Conservation (phyloP, 2,329 filamentous ascomycete species). For the Arthrobotrys conoides region DNA sequence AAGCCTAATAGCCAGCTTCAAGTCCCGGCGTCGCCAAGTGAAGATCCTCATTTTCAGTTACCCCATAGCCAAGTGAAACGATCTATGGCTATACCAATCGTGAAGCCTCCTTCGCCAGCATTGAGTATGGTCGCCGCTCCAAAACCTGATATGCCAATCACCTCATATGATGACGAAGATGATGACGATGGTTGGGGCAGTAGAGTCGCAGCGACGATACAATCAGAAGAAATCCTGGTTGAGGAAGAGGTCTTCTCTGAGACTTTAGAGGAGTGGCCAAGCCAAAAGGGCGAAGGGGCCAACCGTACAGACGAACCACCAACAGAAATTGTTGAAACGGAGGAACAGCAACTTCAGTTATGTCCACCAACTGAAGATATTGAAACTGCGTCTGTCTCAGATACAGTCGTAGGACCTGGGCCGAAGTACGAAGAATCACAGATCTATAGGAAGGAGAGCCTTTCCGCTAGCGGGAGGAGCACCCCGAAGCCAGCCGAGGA, state of each 20-base stretch:
- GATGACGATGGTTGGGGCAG: constrained; percentile 5
- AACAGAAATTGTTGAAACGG: not conserved
- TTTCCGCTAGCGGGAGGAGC: not conserved
- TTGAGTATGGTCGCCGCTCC: constrained; percentile 8
- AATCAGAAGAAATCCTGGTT: not conserved
- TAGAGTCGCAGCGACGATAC: not conserved
- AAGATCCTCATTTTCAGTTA: constrained; percentile 31
- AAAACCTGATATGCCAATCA: constrained; percentile 26
- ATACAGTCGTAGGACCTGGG: constrained; percentile 23
- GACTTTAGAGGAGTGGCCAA: not conserved
- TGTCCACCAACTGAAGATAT: not conserved
- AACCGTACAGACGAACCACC: not conserved
- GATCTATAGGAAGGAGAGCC: not conserved
- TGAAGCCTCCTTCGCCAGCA: constrained; percentile 36
- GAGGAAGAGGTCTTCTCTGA: not conserved
- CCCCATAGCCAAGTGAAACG: constrained; percentile 18
- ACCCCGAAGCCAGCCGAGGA: not conserved
- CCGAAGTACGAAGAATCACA: constrained; percentile 1
- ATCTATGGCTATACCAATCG: constrained; percentile 56
- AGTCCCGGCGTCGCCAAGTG: constrained; percentile 1
- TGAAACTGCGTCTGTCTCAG: constrained; percentile 25
- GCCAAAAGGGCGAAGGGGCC: not conserved
- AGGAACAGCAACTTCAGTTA: not conserved
- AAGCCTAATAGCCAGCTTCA: constrained; percentile 18
- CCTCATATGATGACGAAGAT: constrained; percentile 1